Percentiles rank a stretch among this genome's conserved stretches.
These are phyloP conservation scores for Gigaspora rosea DNA, from an alignment of 192 early-diverging fungal species.

Conservation along the genomic window DNA sequence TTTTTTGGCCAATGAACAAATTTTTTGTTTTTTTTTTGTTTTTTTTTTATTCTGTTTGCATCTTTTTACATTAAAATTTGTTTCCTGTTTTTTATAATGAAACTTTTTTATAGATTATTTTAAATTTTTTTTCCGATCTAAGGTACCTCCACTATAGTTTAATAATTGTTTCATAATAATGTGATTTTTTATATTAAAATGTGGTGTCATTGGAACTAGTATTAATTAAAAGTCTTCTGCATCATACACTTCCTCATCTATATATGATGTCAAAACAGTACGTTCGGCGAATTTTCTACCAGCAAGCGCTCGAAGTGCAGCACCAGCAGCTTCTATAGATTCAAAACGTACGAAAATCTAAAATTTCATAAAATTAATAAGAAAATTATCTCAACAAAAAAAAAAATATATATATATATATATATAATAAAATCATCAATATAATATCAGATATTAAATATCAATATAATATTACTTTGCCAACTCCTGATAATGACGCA, in stretches of 20 bases:
- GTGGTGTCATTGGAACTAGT: no score
- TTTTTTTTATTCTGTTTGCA: no score
- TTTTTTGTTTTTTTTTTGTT: no score
- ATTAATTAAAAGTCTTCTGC: conserved; percentile 62
- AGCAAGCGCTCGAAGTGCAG: conserved; percentile 79
- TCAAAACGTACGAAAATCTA: conserved; percentile 87
- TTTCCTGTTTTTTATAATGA: no score
- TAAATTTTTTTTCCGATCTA: no score
- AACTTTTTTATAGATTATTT: no score
- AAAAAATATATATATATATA: no score
- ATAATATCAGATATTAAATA: background rate
- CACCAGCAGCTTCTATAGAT: conserved; percentile 56
- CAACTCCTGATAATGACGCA: conserved; percentile 66
- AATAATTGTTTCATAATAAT: no score
- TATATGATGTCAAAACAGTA: conserved; percentile 88
- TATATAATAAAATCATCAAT: background rate
- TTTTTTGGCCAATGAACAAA: no score
- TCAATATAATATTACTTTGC: conserved; percentile 83
- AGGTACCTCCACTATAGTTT: no score
- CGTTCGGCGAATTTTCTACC: conserved; percentile 93
- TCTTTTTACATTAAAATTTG: no score
- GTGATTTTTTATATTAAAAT: no score
- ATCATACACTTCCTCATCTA: conserved; percentile 71
- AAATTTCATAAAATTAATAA: background rate
- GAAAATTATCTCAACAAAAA: background rate